Evolutionary conservation across 1,284 basidiomycete species (phyloP).

Genomic region (Apiotrichum montevideense): DNA sequence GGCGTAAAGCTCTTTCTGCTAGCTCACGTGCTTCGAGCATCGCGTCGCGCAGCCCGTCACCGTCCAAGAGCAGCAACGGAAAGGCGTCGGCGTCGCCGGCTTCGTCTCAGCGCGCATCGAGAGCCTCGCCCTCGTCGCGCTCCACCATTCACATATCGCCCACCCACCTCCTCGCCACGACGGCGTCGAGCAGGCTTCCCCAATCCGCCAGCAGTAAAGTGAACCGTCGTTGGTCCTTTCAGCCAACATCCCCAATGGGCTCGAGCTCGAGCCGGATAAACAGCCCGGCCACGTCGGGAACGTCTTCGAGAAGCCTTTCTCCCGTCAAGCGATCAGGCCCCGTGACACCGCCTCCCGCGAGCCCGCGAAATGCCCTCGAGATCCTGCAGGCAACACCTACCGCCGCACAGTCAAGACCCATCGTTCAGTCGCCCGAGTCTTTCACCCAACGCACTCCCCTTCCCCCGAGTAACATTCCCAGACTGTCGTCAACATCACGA

Average conservation of each 20-base stretch:
- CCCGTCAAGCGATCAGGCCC: not conserved
- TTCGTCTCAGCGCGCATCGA: too few species aligned
- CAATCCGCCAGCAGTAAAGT: not conserved
- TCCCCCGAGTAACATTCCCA: not conserved
- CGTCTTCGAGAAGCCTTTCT: not conserved
- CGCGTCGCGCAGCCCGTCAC: not conserved
- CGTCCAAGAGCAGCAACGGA: not conserved
- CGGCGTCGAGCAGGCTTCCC: not conserved
- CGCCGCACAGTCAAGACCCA: not conserved
- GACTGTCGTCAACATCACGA: conserved; percentile 2
- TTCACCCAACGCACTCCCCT: not conserved
- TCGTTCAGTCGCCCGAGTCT: not conserved
- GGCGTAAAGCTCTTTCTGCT: not conserved
- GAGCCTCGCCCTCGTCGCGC: too few species aligned
- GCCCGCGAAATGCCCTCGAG: too few species aligned
- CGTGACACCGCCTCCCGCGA: not conserved
- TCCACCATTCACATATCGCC: too few species aligned
- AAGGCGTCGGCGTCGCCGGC: too few species aligned
- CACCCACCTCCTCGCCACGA: not conserved
- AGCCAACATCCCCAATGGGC: not conserved
- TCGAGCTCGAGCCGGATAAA: not conserved
- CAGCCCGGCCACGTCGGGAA: not conserved
- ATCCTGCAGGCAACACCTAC: too few species aligned
- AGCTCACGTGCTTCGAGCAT: not conserved
- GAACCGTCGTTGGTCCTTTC: not conserved